Conservation (phyloP, 1,139 yeast species). For the Geotrichum europaeum region DNA sequence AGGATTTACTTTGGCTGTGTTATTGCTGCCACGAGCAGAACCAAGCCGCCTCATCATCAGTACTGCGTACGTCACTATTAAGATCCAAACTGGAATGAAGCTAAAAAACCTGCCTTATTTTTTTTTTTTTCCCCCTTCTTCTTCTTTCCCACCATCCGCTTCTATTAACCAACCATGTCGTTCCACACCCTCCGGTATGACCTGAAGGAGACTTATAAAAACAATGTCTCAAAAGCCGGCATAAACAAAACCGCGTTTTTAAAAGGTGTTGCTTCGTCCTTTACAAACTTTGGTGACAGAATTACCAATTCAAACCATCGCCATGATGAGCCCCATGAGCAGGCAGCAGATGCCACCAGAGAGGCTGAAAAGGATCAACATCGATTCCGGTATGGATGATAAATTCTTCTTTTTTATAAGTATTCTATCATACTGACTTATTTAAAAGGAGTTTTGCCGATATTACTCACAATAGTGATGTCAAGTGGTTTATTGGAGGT, state of each 20-base stretch:
- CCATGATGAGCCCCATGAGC: conserved; percentile 19
- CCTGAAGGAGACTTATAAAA: conserved; percentile 12
- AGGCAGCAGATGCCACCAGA: conserved; percentile 14
- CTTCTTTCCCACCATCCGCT: not conserved
- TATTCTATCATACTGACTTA: not conserved
- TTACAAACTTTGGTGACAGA: conserved; percentile 17
- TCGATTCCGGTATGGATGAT: conserved; percentile 15
- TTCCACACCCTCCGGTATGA: conserved; percentile 13
- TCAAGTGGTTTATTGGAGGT: conserved; percentile 63
- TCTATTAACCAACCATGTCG: conserved; percentile 7
- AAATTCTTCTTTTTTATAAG: not conserved
- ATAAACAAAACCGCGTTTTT: conserved; percentile 7
- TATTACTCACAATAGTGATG: conserved; percentile 48
- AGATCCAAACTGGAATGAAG: too few relatives aligned
- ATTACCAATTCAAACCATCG: conserved; percentile 18
- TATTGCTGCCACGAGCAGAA: not conserved
- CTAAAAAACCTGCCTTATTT: too few relatives aligned
- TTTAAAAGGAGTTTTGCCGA: conserved; percentile 44
- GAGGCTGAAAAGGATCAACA: conserved; percentile 16
- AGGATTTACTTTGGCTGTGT: not conserved
- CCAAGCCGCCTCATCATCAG: not conserved
- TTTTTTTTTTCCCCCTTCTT: not conserved
- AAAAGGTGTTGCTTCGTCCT: conserved; percentile 16
- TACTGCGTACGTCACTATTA: not conserved
- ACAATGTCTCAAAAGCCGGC: conserved; percentile 9